These are phyloP conservation scores for Xylariaceae sp. DNA, from an alignment of 2,329 filamentous ascomycete species.

Conservation along the genomic window DNA sequence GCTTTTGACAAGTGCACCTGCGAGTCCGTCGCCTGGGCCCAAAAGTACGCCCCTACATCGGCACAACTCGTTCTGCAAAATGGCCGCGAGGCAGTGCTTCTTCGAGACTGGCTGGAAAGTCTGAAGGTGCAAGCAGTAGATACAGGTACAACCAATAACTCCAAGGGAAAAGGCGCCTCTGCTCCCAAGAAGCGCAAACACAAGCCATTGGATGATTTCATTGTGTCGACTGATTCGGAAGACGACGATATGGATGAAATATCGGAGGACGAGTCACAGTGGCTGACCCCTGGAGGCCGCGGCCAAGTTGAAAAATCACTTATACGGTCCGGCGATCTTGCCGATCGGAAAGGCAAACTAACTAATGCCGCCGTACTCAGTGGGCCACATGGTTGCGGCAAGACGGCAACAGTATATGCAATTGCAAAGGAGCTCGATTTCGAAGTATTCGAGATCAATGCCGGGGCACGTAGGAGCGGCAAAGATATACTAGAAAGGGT, in stretches of 20 bases:
- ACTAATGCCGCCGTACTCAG: slow-evolving; percentile 82
- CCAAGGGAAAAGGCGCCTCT: slow-evolving; percentile 29
- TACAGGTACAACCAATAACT: slow-evolving; percentile 43
- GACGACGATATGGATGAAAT: slow-evolving; percentile 63
- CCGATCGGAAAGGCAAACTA: slow-evolving; percentile 36
- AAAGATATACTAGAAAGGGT: slow-evolving; percentile 88
- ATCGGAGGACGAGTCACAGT: slow-evolving; percentile 53
- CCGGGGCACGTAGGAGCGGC: slow-evolving; percentile 75
- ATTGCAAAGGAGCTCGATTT: slow-evolving; percentile 88
- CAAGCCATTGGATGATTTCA: slow-evolving; percentile 72
- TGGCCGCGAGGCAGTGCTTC: slow-evolving; percentile 61
- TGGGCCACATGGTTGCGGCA: slow-evolving; percentile 84
- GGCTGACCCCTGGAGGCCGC: slow-evolving; percentile 35
- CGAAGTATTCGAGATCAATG: slow-evolving; percentile 91
- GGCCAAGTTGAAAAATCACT: slow-evolving; percentile 48
- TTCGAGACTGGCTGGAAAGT: slow-evolving; percentile 76
- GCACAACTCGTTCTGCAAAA: slow-evolving; percentile 70
- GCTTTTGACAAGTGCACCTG: slow-evolving; percentile 76
- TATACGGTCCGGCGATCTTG: slow-evolving; percentile 37
- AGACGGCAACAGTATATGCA: slow-evolving; percentile 87
- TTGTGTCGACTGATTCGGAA: slow-evolving; percentile 75
- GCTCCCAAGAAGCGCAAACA: slow-evolving; percentile 58
- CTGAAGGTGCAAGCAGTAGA: slow-evolving; percentile 74
- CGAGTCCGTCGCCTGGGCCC: slow-evolving; percentile 67
- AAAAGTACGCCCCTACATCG: slow-evolving; percentile 74